Evolutionary conservation across 1,284 basidiomycete species (phyloP).

Genomic region (Retiboletus flavoniger): DNA sequence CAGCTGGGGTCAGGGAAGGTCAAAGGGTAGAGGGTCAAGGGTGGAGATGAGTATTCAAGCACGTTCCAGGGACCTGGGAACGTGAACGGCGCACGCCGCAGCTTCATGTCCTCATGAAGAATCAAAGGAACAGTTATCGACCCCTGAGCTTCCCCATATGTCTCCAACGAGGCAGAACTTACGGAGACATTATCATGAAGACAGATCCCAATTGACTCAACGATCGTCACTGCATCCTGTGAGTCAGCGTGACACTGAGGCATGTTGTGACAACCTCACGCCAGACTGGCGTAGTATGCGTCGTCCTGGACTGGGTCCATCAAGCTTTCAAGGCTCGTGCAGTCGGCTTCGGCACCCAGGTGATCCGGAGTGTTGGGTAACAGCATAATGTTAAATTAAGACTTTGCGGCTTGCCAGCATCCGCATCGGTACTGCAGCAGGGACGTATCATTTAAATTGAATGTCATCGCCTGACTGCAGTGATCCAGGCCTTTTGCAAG

Average conservation of each 20-base stretch:
- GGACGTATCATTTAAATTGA: background rate
- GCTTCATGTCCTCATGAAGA: constrained; percentile 5
- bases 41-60: constrained; percentile 3
- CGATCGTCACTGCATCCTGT: background rate
- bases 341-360: background rate
- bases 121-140: background rate
- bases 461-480: background rate
- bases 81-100: constrained; percentile 12
- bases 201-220: background rate
- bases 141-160: background rate
- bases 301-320: background rate
- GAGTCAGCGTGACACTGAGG: background rate
- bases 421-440: background rate
- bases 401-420: background rate
- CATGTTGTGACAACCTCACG: background rate
- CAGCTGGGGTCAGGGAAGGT: background rate
- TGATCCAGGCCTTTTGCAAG: background rate
- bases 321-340: background rate
- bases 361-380: background rate
- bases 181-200: background rate
- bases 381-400: background rate
- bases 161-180: background rate
- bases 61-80: constrained; percentile 23
- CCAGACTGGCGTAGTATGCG: background rate
- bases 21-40: constrained; percentile 21